A percentile compares a stretch with the other conserved stretches of the same genome.
phyloP scores from a whole-genome alignment of 192 early-diverging fungal genomes.

The Powellomyces hirtus region DNA sequence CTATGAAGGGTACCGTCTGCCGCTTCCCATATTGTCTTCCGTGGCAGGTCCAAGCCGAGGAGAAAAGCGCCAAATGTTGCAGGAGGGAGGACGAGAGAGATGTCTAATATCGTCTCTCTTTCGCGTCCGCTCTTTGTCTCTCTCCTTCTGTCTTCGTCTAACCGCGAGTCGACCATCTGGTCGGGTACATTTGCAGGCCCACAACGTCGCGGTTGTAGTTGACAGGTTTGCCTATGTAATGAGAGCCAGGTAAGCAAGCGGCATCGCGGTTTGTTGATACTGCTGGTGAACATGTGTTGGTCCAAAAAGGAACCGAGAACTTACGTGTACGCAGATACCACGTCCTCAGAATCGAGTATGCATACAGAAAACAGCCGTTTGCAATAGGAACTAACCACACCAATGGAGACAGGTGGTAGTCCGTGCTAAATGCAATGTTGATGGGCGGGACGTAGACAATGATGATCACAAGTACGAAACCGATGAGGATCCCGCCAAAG shows the following conservation, averaged over 20 bases:
- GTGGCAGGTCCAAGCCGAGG: too few relatives aligned
- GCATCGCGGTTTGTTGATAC: background rate
- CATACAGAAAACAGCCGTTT: conserved; percentile 74
- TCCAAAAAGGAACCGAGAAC: conserved; percentile 2
- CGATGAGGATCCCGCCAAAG: conserved; percentile 71
- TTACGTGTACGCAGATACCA: conserved; percentile 58
- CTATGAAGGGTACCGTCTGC: too few relatives aligned
- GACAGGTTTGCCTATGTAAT: conserved; percentile 52
- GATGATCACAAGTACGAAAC: conserved; percentile 62
- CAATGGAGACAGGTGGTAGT: conserved; percentile 62
- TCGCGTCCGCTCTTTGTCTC: background rate
- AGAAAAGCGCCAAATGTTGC: too few relatives aligned
- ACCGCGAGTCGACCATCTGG: conserved; percentile 52
- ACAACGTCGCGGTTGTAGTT: conserved; percentile 71
- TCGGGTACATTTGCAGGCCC: conserved; percentile 85
- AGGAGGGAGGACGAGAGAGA: too few relatives aligned
- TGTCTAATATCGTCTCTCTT: too few relatives aligned
- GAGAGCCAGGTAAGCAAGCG: background rate
- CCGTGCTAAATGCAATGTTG: conserved; percentile 56
- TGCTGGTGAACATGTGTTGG: too few relatives aligned
- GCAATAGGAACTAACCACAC: conserved; percentile 86
- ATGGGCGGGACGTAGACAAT: conserved; percentile 86
- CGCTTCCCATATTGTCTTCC: too few relatives aligned
- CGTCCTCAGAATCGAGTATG: conserved; percentile 69
- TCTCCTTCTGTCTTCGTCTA: conserved; percentile 35